Conservation (phyloP, 1,284 basidiomycete genomes). For the Chondrostereum purpureum region DNA sequence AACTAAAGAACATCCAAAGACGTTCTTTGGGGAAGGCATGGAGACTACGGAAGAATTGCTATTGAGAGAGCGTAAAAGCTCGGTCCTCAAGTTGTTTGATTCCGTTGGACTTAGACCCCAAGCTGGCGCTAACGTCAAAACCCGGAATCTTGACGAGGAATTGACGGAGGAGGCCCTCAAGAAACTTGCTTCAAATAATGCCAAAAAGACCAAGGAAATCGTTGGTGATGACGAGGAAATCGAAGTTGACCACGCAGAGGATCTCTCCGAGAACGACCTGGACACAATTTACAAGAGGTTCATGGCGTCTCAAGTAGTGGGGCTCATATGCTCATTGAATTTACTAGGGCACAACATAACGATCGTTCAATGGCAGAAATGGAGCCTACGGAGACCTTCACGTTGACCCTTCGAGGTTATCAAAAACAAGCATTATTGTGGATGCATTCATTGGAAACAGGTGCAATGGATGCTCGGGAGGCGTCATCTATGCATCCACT, state of each 20-base stretch:
- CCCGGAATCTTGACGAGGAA: constrained; percentile 28
- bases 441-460: constrained; percentile 88
- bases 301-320: not conserved
- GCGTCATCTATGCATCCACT: constrained; percentile 82
- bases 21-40: constrained; percentile 60
- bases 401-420: constrained; percentile 77
- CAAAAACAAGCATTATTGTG: constrained; percentile 94
- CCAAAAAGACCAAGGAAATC: constrained; percentile 40
- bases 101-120: constrained; percentile 54
- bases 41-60: constrained; percentile 71
- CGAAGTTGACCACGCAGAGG: constrained; percentile 72
- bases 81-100: constrained; percentile 60
- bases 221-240: constrained; percentile 64
- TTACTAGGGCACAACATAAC: constrained; percentile 73
- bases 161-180: constrained; percentile 36
- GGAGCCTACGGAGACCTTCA: constrained; percentile 78
- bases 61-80: constrained; percentile 73
- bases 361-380: constrained; percentile 76
- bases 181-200: constrained; percentile 27
- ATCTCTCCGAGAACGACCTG: constrained; percentile 72
- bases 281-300: constrained; percentile 80
- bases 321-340: constrained; percentile 1
- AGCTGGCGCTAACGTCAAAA: constrained; percentile 30
- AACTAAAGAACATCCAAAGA: constrained; percentile 26
- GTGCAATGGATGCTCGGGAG: constrained; percentile 63